phyloP scores from a whole-genome alignment of 305 asterid species.

The Striga hermonthica region DNA sequence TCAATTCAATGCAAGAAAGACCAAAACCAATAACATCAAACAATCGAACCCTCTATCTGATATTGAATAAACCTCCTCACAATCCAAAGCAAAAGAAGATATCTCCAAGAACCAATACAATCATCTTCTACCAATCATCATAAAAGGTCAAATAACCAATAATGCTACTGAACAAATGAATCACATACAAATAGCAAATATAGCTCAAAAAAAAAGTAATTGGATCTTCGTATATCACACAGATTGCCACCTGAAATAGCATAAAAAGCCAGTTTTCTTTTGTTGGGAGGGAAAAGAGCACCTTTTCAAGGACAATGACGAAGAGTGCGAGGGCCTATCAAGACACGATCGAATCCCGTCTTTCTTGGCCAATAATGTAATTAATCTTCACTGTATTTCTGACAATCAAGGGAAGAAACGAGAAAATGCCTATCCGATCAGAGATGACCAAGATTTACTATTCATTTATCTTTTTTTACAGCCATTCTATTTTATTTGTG shows the following conservation, averaged over 20 bases:
- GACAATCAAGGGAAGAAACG: background rate
- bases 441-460: background rate
- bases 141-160: conserved; percentile 29
- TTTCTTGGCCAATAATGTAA: conserved; percentile 25
- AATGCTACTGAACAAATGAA: conserved; percentile 17
- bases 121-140: conserved; percentile 14
- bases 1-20: background rate
- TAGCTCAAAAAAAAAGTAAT: background rate
- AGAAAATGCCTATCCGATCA: background rate
- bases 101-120: background rate
- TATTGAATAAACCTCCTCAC: conserved; percentile 13
- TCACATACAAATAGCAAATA: conserved; percentile 1
- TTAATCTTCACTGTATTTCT: background rate
- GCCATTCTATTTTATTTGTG: background rate
- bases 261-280: background rate
- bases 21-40: conserved; percentile 15
- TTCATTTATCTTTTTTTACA: background rate
- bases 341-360: conserved; percentile 21
- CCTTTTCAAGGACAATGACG: conserved; percentile 19
- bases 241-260: conserved; percentile 17
- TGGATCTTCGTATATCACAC: background rate
- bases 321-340: conserved; percentile 25
- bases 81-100: background rate
- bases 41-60: conserved; percentile 22
- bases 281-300: conserved; percentile 19